These are phyloP conservation scores for Botrytis deweyae DNA, from an alignment of 2,329 filamentous ascomycete genomes.

Conservation along the genomic window DNA sequence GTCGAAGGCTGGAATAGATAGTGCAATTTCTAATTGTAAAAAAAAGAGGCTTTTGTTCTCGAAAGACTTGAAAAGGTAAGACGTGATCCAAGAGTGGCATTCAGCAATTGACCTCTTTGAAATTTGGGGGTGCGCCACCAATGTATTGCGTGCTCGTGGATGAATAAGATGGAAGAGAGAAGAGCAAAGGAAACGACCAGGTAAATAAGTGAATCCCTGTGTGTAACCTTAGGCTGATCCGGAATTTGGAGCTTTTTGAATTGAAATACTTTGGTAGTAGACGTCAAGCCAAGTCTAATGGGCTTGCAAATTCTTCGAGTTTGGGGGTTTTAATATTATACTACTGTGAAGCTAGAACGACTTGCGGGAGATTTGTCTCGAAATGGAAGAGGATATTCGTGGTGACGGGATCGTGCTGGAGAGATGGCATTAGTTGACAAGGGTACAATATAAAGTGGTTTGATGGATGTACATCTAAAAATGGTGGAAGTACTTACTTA, in stretches of 20 bases:
- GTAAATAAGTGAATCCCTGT: slow-evolving; percentile 10
- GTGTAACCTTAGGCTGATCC: neutral
- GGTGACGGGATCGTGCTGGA: slow-evolving; percentile 5
- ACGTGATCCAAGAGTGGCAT: slow-evolving; percentile 17
- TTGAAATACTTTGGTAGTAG: neutral
- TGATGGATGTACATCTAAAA: neutral
- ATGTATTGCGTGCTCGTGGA: slow-evolving; percentile 22
- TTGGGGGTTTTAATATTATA: neutral
- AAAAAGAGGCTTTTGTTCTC: slow-evolving; percentile 8
- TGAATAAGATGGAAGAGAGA: slow-evolving; percentile 21
- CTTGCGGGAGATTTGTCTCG: slow-evolving; percentile 3
- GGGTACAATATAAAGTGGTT: neutral
- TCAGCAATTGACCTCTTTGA: slow-evolving; percentile 15
- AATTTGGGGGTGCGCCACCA: slow-evolving; percentile 16
- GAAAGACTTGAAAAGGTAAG: slow-evolving; percentile 14
- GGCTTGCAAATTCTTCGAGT: slow-evolving; percentile 9
- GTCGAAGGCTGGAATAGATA: neutral
- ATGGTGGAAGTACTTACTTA: neutral
- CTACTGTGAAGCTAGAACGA: slow-evolving; percentile 4
- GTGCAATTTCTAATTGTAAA: slow-evolving; percentile 1
- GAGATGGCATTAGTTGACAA: neutral
- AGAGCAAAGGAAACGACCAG: neutral
- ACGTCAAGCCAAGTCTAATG: neutral
- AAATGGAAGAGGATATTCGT: slow-evolving; percentile 19
- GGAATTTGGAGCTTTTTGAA: slow-evolving; percentile 6